A percentile compares a stretch with the other conserved stretches of the same genome.
phyloP scores from a whole-genome alignment of 2,329 filamentous ascomycete species.

The Colletotrichum nymphaeae region DNA sequence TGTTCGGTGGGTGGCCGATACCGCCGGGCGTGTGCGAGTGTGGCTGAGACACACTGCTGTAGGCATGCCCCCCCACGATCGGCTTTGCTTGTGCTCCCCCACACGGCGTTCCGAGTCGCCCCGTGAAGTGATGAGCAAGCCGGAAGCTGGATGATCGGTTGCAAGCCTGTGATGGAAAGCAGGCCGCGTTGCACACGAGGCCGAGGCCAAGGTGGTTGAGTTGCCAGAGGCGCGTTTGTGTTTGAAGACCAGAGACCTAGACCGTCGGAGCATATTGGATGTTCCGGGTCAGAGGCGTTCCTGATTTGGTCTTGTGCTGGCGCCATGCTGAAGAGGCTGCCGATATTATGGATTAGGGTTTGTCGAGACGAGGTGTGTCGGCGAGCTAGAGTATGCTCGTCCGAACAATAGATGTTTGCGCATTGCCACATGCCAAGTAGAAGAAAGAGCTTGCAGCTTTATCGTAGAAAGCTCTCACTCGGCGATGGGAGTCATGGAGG shows the following conservation, averaged over 20 bases:
- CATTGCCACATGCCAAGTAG: background rate
- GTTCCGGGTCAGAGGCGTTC: background rate
- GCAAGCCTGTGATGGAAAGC: background rate
- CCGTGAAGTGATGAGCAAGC: conserved; percentile 3
- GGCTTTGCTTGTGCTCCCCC: conserved; percentile 27
- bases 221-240: conserved; percentile 10
- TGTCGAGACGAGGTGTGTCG: conserved; percentile 14
- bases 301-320: conserved; percentile 9
- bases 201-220: background rate
- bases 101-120: conserved; percentile 20
- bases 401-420: conserved; percentile 12
- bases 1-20: conserved; percentile 25
- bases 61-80: conserved; percentile 24
- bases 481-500: conserved; percentile 65
- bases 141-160: background rate
- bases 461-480: conserved; percentile 48
- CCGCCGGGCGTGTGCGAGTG: conserved; percentile 30
- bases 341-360: conserved; percentile 30
- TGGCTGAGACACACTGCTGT: conserved; percentile 30
- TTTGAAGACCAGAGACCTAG: conserved; percentile 17
- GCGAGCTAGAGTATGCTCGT: conserved; percentile 12
- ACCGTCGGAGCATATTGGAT: conserved; percentile 16
- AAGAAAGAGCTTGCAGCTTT: background rate
- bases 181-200: background rate
- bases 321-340: conserved; percentile 1